Evolutionary conservation across 164 flowering plant genomes (phyloP).

Genomic region (Chloranthus sessilifolius): DNA sequence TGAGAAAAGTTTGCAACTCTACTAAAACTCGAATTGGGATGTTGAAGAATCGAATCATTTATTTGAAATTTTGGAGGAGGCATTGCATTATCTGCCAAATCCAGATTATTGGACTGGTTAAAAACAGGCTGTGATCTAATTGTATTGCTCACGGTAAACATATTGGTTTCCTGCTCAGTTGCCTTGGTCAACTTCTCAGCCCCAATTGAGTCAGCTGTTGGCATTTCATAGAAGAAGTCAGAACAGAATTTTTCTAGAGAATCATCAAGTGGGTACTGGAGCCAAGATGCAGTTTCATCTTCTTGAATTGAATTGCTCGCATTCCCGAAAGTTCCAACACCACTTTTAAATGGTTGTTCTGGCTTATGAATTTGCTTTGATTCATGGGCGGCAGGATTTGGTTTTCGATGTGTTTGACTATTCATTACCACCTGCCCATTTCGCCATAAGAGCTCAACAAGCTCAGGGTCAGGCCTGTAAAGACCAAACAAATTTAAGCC

Average conservation of each 20-base stretch:
- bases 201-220: constrained; percentile 22
- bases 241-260: constrained; percentile 41
- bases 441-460: constrained; percentile 58
- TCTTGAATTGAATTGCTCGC: constrained; percentile 33
- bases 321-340: constrained; percentile 22
- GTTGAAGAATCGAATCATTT: constrained; percentile 10
- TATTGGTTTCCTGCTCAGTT: constrained; percentile 6
- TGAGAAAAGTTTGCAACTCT: constrained; percentile 21
- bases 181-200: constrained; percentile 20
- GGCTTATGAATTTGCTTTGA: constrained; percentile 26
- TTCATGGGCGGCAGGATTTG: constrained; percentile 18
- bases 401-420: constrained; percentile 43
- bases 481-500: neutral
- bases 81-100: constrained; percentile 17
- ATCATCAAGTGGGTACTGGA: constrained; percentile 45
- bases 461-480: constrained; percentile 41
- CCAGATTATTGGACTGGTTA: constrained; percentile 13
- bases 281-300: constrained; percentile 51
- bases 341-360: constrained; percentile 18
- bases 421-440: constrained; percentile 63
- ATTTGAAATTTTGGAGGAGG: constrained; percentile 37
- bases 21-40: constrained; percentile 1
- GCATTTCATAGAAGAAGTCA: constrained; percentile 33
- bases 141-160: neutral
- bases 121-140: constrained; percentile 11